Evolutionary conservation across 345 rosid genomes (phyloP).

Genomic region (Rubroshorea leprosula): DNA sequence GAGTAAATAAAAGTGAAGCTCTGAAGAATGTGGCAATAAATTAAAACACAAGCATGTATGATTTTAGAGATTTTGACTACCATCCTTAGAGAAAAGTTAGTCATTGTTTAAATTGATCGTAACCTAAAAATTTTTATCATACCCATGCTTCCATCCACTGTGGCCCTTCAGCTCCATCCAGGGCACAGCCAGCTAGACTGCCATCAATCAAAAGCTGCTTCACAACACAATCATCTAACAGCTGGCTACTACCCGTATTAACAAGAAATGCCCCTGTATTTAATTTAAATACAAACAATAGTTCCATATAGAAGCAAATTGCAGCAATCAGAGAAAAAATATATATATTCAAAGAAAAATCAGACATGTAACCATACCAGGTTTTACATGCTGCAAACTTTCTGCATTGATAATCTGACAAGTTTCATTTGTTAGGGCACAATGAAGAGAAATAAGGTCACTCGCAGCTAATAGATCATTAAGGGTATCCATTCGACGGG

Average conservation of each 20-base stretch:
- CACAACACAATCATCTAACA: conserved; percentile 87
- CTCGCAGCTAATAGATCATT: conserved; percentile 94
- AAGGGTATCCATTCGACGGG: conserved; percentile 95
- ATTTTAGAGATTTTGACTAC: neutral
- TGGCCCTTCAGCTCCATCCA: conserved; percentile 99
- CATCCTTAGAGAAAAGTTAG: neutral
- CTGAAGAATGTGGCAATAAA: neutral
- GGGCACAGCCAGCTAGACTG: conserved; percentile 89
- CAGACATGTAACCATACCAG: conserved; percentile 44
- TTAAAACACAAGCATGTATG: neutral
- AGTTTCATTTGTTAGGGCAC: conserved; percentile 80
- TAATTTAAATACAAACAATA: conserved; percentile 1
- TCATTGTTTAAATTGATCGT: conserved; percentile 12
- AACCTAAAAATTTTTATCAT: conserved; percentile 24
- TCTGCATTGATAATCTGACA: conserved; percentile 90
- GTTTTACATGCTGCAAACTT: conserved; percentile 93
- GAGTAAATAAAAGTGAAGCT: neutral
- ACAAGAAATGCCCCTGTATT: conserved; percentile 89
- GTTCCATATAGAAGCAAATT: neutral
- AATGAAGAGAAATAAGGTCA: conserved; percentile 92
- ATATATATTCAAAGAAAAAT: neutral
- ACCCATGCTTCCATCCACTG: conserved; percentile 99
- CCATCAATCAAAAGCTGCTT: conserved; percentile 96
- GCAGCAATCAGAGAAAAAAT: conserved; percentile 12
- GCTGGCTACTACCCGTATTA: conserved; percentile 92